Evolutionary conservation across 495 filamentous ascomycete genomes (phyloP).

Genomic region (Bathelium albidoporum): DNA sequence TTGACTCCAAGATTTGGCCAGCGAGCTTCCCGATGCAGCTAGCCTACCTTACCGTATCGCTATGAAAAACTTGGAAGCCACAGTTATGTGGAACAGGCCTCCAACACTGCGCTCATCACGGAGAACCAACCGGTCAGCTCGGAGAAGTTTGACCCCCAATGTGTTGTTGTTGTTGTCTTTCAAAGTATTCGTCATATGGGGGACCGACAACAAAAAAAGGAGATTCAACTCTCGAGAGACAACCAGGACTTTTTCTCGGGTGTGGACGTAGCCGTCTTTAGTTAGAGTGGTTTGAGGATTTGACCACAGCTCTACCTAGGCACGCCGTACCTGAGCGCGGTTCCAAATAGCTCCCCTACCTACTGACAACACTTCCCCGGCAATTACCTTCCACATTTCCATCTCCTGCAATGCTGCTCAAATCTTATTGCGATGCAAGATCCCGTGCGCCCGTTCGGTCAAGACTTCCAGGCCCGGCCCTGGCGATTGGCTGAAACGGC

Average conservation of each 20-base stretch:
- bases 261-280: no score
- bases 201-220: background rate
- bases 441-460: background rate
- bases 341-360: no score
- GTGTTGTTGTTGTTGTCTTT: background rate
- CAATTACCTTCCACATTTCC: slow-evolving; percentile 1
- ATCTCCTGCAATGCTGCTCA: background rate
- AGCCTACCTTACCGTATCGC: background rate
- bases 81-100: no score
- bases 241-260: no score
- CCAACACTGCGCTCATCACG: background rate
- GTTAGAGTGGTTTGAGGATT: no score
- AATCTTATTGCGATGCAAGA: background rate
- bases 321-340: no score
- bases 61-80: no score
- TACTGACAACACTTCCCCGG: background rate
- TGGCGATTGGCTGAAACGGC: background rate
- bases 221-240: background rate
- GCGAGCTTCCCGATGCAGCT: background rate
- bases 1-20: background rate
- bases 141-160: background rate
- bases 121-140: background rate
- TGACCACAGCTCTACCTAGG: background rate
- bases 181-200: background rate
- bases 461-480: background rate